Percentiles rank a stretch among this genome's conserved stretches.
Conservation (phyloP, 768 basidiomycete genomes). For the Porphyrellus cyaneotinctus region DNA sequence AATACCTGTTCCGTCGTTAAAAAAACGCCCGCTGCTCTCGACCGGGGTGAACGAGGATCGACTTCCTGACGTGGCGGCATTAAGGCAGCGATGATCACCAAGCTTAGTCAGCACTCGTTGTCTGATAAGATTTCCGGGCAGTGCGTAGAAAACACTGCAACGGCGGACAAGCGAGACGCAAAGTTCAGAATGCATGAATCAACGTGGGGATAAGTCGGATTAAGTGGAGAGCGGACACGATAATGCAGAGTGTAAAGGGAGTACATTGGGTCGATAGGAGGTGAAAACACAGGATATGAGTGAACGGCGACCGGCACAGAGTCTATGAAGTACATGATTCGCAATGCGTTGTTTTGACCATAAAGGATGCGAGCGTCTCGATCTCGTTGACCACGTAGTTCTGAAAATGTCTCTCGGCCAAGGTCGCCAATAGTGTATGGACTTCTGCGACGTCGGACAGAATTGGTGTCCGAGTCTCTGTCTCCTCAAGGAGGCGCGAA, state of each 20-base stretch:
- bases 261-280: conserved; percentile 14
- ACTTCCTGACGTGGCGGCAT: neutral
- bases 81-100: neutral
- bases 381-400: conserved; percentile 64
- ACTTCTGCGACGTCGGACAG: conserved; percentile 68
- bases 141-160: neutral
- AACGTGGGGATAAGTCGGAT: neutral
- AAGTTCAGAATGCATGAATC: neutral
- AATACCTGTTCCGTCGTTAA: neutral
- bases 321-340: conserved; percentile 32
- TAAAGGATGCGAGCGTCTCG: conserved; percentile 77
- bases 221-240: neutral
- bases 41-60: neutral
- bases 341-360: conserved; percentile 63
- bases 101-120: conserved; percentile 19
- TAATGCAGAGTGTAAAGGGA: conserved; percentile 4
- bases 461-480: conserved; percentile 53
- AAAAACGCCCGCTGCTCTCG: neutral
- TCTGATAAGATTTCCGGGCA: conserved; percentile 25
- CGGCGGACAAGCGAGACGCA: neutral
- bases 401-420: conserved; percentile 73
- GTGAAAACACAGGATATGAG: conserved; percentile 5
- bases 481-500: conserved; percentile 69
- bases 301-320: conserved; percentile 16
- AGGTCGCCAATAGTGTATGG: conserved; percentile 58